A percentile compares a stretch with the other conserved stretches of the same genome.
These are phyloP conservation scores for Lasiodiplodia sp. DNA, from an alignment of 2,329 filamentous ascomycete genomes.

Conservation along the genomic window DNA sequence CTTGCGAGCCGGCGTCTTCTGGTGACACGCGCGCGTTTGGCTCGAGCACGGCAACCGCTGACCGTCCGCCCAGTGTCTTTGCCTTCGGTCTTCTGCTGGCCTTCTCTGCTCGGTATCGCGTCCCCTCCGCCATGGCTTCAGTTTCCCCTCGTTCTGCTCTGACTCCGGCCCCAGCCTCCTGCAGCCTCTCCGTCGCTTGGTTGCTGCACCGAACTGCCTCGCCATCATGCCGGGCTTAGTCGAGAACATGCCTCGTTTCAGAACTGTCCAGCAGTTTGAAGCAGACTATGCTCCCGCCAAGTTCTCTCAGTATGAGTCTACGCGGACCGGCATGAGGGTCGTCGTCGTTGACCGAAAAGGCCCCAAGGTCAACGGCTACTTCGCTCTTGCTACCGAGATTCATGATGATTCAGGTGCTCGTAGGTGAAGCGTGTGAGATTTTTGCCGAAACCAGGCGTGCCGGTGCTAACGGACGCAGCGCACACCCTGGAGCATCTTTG, in stretches of 20 bases:
- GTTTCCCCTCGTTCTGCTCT: neutral
- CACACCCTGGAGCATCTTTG: constrained; percentile 62
- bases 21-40: neutral
- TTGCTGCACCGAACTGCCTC: neutral
- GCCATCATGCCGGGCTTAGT: constrained; percentile 36
- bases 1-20: neutral
- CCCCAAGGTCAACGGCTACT: constrained; percentile 95
- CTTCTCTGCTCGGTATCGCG: constrained; percentile 2
- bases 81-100: constrained; percentile 6
- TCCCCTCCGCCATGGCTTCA: neutral
- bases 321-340: constrained; percentile 91
- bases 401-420: constrained; percentile 93
- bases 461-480: constrained; percentile 39
- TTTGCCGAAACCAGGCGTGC: constrained; percentile 6
- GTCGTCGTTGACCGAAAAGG: constrained; percentile 91
- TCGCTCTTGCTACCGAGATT: constrained; percentile 95
- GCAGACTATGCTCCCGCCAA: constrained; percentile 88
- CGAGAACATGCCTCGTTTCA: constrained; percentile 68
- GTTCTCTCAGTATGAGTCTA: constrained; percentile 95
- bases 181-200: neutral
- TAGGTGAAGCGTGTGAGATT: constrained; percentile 34
- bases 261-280: constrained; percentile 82
- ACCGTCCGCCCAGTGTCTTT: neutral
- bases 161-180: neutral
- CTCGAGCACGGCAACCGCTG: neutral